phyloP scores from a whole-genome alignment of 495 filamentous ascomycete genomes.

The Chaetomidium leptoderma region DNA sequence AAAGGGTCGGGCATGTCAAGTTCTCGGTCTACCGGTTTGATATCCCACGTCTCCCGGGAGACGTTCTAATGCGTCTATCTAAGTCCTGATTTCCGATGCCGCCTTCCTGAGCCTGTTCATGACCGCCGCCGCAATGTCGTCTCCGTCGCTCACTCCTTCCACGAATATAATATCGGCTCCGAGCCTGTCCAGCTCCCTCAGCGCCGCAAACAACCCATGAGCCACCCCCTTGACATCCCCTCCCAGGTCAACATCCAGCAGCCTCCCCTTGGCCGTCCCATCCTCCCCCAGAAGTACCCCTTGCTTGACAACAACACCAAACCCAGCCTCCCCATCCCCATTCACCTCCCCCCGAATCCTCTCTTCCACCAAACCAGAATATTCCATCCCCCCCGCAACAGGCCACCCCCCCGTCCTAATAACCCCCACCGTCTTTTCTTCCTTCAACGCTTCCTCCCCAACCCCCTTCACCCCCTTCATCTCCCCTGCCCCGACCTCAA shows the following conservation, averaged over 20 bases:
- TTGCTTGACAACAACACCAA: conserved; percentile 36
- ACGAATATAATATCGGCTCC: conserved; percentile 84
- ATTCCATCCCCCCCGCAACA: conserved; percentile 31
- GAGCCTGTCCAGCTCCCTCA: conserved; percentile 76
- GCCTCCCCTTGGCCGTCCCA: conserved; percentile 29
- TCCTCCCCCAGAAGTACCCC: conserved; percentile 29
- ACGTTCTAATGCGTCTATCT: conserved; percentile 26
- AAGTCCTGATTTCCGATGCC: conserved; percentile 54
- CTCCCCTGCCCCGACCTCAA: conserved; percentile 49
- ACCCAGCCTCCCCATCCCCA: conserved; percentile 12
- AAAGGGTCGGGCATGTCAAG: not conserved
- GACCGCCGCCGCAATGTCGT: conserved; percentile 82
- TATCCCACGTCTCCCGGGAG: conserved; percentile 26
- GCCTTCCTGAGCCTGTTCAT: conserved; percentile 96
- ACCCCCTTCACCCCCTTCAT: conserved; percentile 15
- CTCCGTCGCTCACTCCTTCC: conserved; percentile 79
- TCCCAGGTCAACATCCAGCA: conserved; percentile 64
- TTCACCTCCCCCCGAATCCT: conserved; percentile 28
- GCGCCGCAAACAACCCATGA: conserved; percentile 76
- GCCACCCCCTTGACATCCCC: conserved; percentile 66
- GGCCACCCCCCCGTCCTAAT: conserved; percentile 46
- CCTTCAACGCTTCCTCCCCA: conserved; percentile 20
- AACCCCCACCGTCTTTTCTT: conserved; percentile 32
- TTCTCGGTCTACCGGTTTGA: no score
- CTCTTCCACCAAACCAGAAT: conserved; percentile 6